Percentiles rank a stretch among this genome's conserved stretches.
Evolutionary conservation across 495 filamentous ascomycete species (phyloP).

Genomic region (Penicillium flavigenum): DNA sequence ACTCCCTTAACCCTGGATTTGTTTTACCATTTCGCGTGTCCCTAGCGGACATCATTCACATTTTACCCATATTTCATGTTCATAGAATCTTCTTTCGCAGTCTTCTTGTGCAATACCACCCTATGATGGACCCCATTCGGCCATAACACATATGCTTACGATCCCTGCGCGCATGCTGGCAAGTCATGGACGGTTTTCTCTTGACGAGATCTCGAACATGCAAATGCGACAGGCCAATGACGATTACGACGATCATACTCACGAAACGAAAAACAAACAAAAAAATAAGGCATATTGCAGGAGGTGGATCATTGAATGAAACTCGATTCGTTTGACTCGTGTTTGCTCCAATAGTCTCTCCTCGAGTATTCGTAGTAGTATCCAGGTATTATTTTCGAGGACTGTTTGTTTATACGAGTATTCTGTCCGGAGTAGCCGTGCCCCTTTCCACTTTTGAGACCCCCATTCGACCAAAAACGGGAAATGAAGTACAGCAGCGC

Average conservation of each 20-base stretch:
- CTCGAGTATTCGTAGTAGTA: neutral
- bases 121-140: conserved; percentile 11
- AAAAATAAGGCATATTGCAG: conserved; percentile 2
- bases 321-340: neutral
- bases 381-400: neutral
- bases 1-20: conserved; percentile 9
- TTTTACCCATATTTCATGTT: conserved; percentile 13
- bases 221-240: conserved; percentile 9
- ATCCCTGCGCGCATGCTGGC: conserved; percentile 11
- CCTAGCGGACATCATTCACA: conserved; percentile 8
- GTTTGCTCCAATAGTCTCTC: neutral
- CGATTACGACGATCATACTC: conserved; percentile 10
- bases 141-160: conserved; percentile 6
- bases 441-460: conserved; percentile 1
- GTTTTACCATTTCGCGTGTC: conserved; percentile 3
- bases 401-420: neutral
- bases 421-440: neutral
- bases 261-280: conserved; percentile 1
- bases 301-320: conserved; percentile 5
- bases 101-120: conserved; percentile 13
- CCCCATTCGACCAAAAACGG: neutral
- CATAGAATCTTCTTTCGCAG: conserved; percentile 12
- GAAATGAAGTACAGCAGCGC: conserved; percentile 3
- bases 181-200: conserved; percentile 1
- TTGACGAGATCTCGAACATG: conserved; percentile 11